Evolutionary conservation across 768 basidiomycete species (phyloP).

Genomic region (Tylopilus balloui): DNA sequence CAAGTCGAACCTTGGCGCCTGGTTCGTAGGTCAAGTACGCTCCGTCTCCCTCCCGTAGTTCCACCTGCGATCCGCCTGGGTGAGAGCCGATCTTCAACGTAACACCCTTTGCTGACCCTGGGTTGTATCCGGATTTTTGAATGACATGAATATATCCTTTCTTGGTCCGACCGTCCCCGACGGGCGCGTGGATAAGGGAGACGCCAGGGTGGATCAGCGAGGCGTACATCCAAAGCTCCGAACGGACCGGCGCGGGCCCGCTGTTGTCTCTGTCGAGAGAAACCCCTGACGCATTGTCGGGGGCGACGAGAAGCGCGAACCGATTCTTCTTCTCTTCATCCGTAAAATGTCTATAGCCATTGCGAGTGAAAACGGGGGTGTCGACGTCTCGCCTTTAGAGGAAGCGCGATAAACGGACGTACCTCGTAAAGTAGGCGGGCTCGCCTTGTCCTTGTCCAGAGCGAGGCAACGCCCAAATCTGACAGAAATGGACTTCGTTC

Average conservation of each 20-base stretch:
- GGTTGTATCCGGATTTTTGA: conserved; percentile 80
- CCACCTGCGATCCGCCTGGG: conserved; percentile 39
- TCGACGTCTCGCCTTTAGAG: too few relatives aligned
- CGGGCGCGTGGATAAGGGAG: conserved; percentile 49
- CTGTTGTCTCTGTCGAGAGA: conserved; percentile 53
- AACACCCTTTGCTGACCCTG: conserved; percentile 51
- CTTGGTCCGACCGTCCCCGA: conserved; percentile 33
- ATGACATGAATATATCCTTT: conserved; percentile 85
- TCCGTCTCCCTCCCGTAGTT: conserved; percentile 83
- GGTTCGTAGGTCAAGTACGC: conserved; percentile 59
- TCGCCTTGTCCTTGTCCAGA: conserved; percentile 20
- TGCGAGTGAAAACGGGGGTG: not conserved
- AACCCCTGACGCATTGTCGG: conserved; percentile 56
- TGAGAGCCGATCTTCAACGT: conserved; percentile 48
- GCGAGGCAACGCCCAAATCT: conserved; percentile 63
- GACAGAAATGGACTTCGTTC: conserved; percentile 53
- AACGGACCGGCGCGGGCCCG: conserved; percentile 81
- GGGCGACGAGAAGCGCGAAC: conserved; percentile 74
- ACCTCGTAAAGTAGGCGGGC: conserved; percentile 85
- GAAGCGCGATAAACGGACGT: not conserved
- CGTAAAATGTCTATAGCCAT: conserved; percentile 56
- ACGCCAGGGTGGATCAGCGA: conserved; percentile 60
- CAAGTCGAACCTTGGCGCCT: conserved; percentile 36
- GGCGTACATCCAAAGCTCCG: conserved; percentile 66
- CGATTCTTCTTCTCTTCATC: conserved; percentile 78